A percentile compares a stretch with the other conserved stretches of the same genome.
Conservation (phyloP, 163 green algal genomes). For the Chlorella variabilis region DNA sequence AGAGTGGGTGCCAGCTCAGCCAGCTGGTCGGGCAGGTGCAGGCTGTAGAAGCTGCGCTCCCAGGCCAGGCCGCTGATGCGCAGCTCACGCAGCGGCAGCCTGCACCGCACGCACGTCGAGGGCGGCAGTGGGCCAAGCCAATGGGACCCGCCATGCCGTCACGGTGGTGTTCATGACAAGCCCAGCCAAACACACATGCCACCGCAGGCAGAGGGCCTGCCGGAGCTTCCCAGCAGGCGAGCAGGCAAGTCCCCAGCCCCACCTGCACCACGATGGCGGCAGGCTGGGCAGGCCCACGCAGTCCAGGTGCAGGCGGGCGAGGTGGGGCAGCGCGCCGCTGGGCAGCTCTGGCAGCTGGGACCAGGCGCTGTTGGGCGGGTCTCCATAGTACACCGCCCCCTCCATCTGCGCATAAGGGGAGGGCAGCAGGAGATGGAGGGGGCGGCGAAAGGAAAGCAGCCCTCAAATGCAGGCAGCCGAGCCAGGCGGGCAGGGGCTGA, state of each 20-base stretch:
- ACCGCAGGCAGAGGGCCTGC: no score
- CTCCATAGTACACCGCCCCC: neutral
- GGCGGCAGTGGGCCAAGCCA: no score
- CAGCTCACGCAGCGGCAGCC: neutral
- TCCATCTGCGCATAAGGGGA: no score
- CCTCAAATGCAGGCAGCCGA: no score
- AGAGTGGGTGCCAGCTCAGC: conserved; percentile 7
- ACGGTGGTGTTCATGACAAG: no score
- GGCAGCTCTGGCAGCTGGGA: conserved; percentile 21
- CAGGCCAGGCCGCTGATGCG: neutral
- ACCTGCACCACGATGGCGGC: conserved; percentile 19
- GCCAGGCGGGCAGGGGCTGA: no score
- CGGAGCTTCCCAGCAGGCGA: no score
- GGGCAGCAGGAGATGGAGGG: no score
- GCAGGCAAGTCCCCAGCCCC: neutral
- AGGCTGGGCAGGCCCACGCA: conserved; percentile 4
- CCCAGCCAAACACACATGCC: no score
- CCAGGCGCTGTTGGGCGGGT: conserved; percentile 3
- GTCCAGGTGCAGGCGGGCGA: neutral
- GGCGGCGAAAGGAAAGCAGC: no score
- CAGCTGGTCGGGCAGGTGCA: conserved; percentile 10
- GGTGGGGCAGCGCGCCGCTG: neutral
- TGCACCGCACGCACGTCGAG: neutral
- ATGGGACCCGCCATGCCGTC: no score
- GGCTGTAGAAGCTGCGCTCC: neutral